phyloP scores from a whole-genome alignment of 164 flowering plant genomes.

The Chloranthus sessilifolius region DNA sequence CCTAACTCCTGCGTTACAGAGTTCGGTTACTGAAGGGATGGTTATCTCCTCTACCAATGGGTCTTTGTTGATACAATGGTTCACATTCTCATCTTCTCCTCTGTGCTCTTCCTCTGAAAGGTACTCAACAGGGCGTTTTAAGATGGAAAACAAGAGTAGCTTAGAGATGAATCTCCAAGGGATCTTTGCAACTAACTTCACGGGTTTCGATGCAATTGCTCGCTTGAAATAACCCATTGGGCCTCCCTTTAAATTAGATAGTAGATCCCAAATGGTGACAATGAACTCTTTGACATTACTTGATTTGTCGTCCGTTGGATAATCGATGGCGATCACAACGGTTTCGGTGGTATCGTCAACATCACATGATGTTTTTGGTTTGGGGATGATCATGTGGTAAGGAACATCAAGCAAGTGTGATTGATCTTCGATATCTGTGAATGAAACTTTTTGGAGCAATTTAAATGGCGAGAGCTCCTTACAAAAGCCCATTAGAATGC shows the following conservation, averaged over 20 bases:
- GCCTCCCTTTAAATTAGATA: conserved; percentile 8
- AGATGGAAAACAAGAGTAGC: conserved; percentile 7
- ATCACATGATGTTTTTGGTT: background rate
- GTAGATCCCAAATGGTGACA: conserved; percentile 1
- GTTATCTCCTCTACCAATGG: conserved; percentile 29
- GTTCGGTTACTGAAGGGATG: no score
- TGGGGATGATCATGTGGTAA: conserved; percentile 21
- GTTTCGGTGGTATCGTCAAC: background rate
- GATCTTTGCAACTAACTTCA: conserved; percentile 11
- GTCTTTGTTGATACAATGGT: conserved; percentile 2
- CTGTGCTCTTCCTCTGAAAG: conserved; percentile 3
- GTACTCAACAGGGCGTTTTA: conserved; percentile 12
- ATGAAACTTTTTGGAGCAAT: background rate
- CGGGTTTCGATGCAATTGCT: conserved; percentile 9
- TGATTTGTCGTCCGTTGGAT: background rate
- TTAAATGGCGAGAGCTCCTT: conserved; percentile 34
- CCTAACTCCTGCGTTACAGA: no score
- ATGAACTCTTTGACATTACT: conserved; percentile 1
- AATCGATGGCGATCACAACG: background rate
- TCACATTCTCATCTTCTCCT: background rate
- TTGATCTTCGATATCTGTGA: background rate
- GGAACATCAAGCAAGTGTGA: conserved; percentile 34
- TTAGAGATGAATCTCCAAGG: conserved; percentile 12
- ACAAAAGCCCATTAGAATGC: conserved; percentile 30
- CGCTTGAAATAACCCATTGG: background rate